Evolutionary conservation across 2,329 filamentous ascomycete genomes (phyloP), one percentile per base, ranked within the genome.

Genomic region (Beauveria sp.): DNA sequence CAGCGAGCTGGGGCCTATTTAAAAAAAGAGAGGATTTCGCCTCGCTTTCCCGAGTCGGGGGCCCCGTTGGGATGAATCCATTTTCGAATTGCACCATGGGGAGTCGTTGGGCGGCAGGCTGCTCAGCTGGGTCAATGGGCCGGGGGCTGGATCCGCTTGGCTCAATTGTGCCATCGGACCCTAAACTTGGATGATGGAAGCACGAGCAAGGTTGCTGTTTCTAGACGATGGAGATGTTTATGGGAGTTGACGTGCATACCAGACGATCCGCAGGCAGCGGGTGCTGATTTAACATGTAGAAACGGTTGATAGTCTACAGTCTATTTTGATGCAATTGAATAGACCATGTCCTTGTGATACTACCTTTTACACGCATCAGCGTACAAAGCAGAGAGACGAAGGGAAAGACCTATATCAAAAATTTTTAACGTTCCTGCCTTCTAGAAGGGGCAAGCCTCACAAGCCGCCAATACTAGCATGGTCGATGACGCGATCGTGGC

Each of bases 401-500:
- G 34, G 5, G 14, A 38, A 10, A 34, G 31, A 34, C 31, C 5
- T 16, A 38, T 38, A 42, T 22, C 5, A 16, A 20, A 45, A 20
- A 14, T 18, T 31, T 31, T 20, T n/a, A 52, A 34, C 24, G 20
- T 55, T 45, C 1, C 1, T 31, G 57, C 51, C 54, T 54, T 61
- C 58, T 53, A 40, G 34, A 62, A 51, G 45, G 16, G 54, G 63
- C 22, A 51, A 34, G 26, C 26, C 48, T 31, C 48, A 20, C 38
- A 59, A 58, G 22, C 34, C 46, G 16, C 22, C 24, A 45, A 50
- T 40, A 18, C 31, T 14, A 53, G 28, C 50, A 48, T 58, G 62
- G 56, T 59, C 65, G 67, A 69, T 69, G 67, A 68, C 68, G 68
- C 67, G 63, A 69, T 69, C 67, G 61, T 54, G 50, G 62, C 56